A percentile compares a stretch with the other conserved stretches of the same genome.
Evolutionary conservation across 78 protist genomes (phyloP).

Genomic region (Fonticula alba): DNA sequence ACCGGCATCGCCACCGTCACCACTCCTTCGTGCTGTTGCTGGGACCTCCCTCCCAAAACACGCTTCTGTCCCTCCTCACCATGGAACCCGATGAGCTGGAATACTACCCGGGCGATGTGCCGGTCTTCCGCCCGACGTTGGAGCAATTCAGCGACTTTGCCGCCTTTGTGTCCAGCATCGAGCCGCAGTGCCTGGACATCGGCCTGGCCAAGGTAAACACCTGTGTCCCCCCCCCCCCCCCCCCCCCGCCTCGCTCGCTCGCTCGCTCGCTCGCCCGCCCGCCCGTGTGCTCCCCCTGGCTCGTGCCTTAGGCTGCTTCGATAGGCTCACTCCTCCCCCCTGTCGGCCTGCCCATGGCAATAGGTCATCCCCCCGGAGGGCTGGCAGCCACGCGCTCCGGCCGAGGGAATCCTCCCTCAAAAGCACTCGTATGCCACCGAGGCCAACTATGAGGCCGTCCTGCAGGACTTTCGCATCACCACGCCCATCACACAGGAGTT

Average conservation of each 20-base stretch:
- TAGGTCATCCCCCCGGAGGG: neutral
- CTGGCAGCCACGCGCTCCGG: neutral
- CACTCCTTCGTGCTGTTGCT: too few relatives aligned
- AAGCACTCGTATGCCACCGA: too few relatives aligned
- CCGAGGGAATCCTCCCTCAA: too few relatives aligned
- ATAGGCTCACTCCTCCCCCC: too few relatives aligned
- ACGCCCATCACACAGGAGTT: neutral
- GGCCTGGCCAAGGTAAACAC: slow-evolving; percentile 2
- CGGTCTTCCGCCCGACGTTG: neutral
- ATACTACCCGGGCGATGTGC: neutral
- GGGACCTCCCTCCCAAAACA: too few relatives aligned
- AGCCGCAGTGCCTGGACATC: neutral
- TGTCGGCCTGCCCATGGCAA: too few relatives aligned
- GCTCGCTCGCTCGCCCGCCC: neutral
- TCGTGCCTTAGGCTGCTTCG: neutral
- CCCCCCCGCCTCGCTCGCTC: neutral
- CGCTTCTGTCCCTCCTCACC: too few relatives aligned
- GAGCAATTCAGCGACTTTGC: slow-evolving; percentile 2
- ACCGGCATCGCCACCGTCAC: too few relatives aligned
- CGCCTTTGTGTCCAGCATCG: neutral
- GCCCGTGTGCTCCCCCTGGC: neutral
- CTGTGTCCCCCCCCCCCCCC: too few relatives aligned
- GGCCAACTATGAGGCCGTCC: too few relatives aligned
- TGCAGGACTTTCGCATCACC: neutral
- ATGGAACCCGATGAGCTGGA: too few relatives aligned